Evolutionary conservation across 2,329 filamentous ascomycete genomes (phyloP), one percentile per base, ranked within the genome.

Genomic region (Diplodia intermedia): DNA sequence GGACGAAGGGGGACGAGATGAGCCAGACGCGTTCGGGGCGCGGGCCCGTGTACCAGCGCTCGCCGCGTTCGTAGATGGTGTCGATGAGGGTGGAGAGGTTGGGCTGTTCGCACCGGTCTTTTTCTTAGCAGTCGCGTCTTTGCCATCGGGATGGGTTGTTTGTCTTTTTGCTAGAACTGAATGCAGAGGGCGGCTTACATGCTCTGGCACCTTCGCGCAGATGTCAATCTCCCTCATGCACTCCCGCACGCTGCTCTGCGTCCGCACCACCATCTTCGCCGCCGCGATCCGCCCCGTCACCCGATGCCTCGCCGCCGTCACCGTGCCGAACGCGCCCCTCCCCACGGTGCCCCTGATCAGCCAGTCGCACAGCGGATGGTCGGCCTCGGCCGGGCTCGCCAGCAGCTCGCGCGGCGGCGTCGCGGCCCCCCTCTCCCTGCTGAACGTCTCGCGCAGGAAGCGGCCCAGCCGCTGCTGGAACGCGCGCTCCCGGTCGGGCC

Each of bases 251-350:
- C 18, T 56, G n/a, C 57, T 50, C 26, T 49, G 40, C 40, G 23
- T 62, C 29, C 57, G 33, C 40, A 62, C 57, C 57, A 62, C 57
- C 57, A 62, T 62, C 57, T 62, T 62, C 40, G 57, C 57, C 23
- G 57, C 57, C 40, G 57, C 57, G 15, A 62, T 20, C n/a, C 40
- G 36, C 43, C 57, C 57, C n/a, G 23, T 49, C 12, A 62, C 57
- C 43, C 57, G 15, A 15, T 62, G 57, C 43, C 57, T 49, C 26
- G 57, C 57, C 29, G 57, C 57, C 29, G 57, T 62, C 26, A 62
- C 57, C 43, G 57, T 62, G 29, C 57, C 57, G 20, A 62, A 62
- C 29, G 57, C 43, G 4, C 57, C 57, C n/a, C 26, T 62, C 18
- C 57, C 57, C 43, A 62, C 57, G 3, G 57, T 62, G 2, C 57